Percentiles rank a stretch among this genome's conserved stretches.
Evolutionary conservation across 2,329 filamentous ascomycete genomes (phyloP).

Genomic region (Penicillium sumatraense): DNA sequence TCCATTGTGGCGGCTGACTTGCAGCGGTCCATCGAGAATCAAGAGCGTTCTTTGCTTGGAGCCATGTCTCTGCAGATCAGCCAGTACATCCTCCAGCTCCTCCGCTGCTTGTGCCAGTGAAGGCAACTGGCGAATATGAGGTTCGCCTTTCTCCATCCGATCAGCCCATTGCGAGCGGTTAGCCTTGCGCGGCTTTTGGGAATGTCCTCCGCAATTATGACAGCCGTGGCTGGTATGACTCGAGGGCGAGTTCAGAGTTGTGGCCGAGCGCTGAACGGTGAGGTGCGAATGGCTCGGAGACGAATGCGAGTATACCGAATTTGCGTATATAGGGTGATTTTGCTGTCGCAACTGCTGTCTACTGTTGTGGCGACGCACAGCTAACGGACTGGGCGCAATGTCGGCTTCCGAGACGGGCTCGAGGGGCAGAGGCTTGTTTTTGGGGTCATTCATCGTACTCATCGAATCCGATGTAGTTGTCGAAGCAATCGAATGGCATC

Average conservation of each 20-base stretch:
- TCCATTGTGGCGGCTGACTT: constrained; percentile 40
- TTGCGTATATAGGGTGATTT: constrained; percentile 2
- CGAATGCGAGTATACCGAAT: background rate
- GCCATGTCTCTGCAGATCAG: constrained; percentile 4
- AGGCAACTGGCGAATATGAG: constrained; percentile 17
- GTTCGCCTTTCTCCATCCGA: constrained; percentile 6
- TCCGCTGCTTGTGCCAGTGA: constrained; percentile 40
- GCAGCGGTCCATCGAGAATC: constrained; percentile 33
- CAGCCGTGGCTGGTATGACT: constrained; percentile 1
- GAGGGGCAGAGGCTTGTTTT: constrained; percentile 47
- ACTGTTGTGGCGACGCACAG: constrained; percentile 23
- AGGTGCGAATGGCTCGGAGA: background rate
- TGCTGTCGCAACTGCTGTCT: background rate
- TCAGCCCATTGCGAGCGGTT: constrained; percentile 7
- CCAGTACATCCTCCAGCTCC: constrained; percentile 33
- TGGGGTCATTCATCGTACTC: constrained; percentile 32
- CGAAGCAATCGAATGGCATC: constrained; percentile 17
- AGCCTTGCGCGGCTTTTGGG: background rate
- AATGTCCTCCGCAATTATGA: constrained; percentile 5
- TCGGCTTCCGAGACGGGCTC: constrained; percentile 37
- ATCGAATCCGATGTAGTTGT: constrained; percentile 30
- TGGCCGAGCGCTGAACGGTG: background rate
- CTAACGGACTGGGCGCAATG: constrained; percentile 34
- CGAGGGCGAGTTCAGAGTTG: background rate
- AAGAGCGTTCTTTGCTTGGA: constrained; percentile 15